Conservation (phyloP, 768 basidiomycete genomes). For the Mrakia gelida region DNA sequence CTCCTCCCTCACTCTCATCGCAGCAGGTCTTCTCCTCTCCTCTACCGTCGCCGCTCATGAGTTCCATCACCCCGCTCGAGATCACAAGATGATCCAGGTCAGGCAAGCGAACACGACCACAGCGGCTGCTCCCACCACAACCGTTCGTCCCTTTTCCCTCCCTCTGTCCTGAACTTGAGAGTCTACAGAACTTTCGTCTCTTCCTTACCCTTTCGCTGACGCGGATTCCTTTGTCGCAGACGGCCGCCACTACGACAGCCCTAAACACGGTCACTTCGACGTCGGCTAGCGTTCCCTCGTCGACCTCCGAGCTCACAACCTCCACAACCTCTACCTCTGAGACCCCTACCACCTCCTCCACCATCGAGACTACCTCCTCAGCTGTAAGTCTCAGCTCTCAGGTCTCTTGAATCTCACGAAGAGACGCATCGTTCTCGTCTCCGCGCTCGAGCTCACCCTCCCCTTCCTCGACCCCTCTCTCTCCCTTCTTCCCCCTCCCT, state of each 20-base stretch:
- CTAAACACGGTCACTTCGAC: no score
- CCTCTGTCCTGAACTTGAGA: no score
- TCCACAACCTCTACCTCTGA: background rate
- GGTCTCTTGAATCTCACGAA: background rate
- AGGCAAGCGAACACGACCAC: background rate
- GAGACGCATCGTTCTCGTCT: background rate
- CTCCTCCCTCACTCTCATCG: background rate
- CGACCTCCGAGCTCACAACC: background rate
- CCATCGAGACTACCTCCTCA: background rate
- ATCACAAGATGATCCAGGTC: constrained; percentile 9
- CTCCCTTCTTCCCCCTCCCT: background rate
- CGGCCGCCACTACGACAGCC: no score
- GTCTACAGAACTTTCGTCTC: no score
- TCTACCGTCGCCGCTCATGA: background rate
- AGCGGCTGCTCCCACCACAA: background rate
- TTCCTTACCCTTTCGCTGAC: background rate
- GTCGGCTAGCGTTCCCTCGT: background rate
- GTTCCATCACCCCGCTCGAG: background rate
- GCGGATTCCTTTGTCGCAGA: no score
- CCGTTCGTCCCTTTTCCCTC: background rate
- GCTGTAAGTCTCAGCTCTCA: background rate
- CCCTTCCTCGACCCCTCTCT: background rate
- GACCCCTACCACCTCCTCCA: background rate
- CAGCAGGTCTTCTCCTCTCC: background rate
- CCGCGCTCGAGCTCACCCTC: constrained; percentile 5